A percentile compares a stretch with the other conserved stretches of the same genome.
Evolutionary conservation across 495 filamentous ascomycete genomes (phyloP).

Genomic region (Aspergillus mulundensis): DNA sequence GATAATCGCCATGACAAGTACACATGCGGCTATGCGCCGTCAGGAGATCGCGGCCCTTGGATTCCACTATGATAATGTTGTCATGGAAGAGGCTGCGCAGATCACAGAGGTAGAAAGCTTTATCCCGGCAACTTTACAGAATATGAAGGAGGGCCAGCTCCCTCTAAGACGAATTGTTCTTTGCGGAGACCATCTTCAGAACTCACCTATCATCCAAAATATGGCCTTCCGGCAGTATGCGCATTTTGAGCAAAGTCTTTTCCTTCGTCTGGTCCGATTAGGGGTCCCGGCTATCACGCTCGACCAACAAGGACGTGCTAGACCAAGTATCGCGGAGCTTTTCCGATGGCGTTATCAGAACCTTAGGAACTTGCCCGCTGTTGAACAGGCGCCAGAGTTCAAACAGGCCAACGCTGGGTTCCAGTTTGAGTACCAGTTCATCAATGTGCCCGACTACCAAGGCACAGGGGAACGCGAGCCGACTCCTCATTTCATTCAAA

Average conservation of each 20-base stretch:
- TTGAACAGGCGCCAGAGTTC: slow-evolving; percentile 67
- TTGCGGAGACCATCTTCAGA: slow-evolving; percentile 94
- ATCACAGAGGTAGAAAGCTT: slow-evolving; percentile 98
- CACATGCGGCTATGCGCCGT: slow-evolving; percentile 95
- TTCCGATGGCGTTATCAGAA: slow-evolving; percentile 91
- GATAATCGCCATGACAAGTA: slow-evolving; percentile 97
- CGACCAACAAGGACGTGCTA: slow-evolving; percentile 86
- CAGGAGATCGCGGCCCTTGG: slow-evolving; percentile 87
- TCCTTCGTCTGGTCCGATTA: slow-evolving; percentile 82
- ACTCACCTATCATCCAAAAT: slow-evolving; percentile 93
- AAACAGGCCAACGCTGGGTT: slow-evolving; percentile 85
- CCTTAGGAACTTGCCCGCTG: slow-evolving; percentile 73
- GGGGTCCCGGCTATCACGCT: slow-evolving; percentile 87
- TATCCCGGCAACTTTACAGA: slow-evolving; percentile 87
- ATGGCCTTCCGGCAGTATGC: slow-evolving; percentile 95
- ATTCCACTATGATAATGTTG: slow-evolving; percentile 95
- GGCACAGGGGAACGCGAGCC: slow-evolving; percentile 85
- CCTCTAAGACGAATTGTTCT: slow-evolving; percentile 84
- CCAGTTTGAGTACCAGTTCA: slow-evolving; percentile 92
- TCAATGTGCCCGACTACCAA: slow-evolving; percentile 93
- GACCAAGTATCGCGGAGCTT: slow-evolving; percentile 79
- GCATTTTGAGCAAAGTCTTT: slow-evolving; percentile 92
- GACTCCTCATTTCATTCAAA: slow-evolving; percentile 95
- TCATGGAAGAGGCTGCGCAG: slow-evolving; percentile 99
- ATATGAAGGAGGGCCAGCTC: slow-evolving; percentile 63